Base-by-base conservation (phyloP, 176 grass and related monocot species). In the Saccharum officinarum region DNA sequence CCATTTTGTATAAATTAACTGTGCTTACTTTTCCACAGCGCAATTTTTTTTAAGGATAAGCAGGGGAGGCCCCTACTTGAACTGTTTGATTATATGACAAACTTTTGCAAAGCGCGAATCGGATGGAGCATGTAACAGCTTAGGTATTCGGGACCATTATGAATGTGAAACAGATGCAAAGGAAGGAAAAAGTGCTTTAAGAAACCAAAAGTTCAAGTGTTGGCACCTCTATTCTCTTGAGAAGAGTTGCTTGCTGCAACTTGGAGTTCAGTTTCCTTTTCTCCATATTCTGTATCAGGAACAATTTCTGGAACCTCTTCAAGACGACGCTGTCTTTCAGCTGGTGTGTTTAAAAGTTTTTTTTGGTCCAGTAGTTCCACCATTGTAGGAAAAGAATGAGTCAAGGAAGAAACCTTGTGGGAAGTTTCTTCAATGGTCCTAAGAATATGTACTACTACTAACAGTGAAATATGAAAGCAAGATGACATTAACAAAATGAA, bases 321-420 rank as follows among this genome's bases (percentile, higher is more conserved):
- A 88, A 95, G 88, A 47, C 78, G 91, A 62, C 87, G 78, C 17
- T 89, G 74, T 87, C 87, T 77, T 92, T 95, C 96, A 22, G 80
- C 91, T 71, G 91, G 69, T 79, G 83, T 87, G 30, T 80, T 77
- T 44, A 98, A 86, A 38, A 94, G 62, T 5, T 87, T 69, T 82
- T 86, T 84, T 89, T 62, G 46, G 69, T 85, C 41, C 70, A 92
- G 71, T 76, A 94, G 78, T 12, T 92, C 86, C 87, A 45, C 61
- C 52, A 92, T 39, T 38, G 86, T 98, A 95, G 75, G 54, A 83
- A 79, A 81, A 81, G 20, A 87, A 82, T 34, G 28, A 64, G 91
- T 98, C 83, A 98, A 98, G 96, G 93, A 88, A 84, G 63, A 60
- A 83, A 71, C 4, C 25, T 46, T 37, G 9, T 57, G 22, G 18